Evolutionary conservation across 257 asterid genomes (phyloP).

Genomic region (Gentiana dahurica): DNA sequence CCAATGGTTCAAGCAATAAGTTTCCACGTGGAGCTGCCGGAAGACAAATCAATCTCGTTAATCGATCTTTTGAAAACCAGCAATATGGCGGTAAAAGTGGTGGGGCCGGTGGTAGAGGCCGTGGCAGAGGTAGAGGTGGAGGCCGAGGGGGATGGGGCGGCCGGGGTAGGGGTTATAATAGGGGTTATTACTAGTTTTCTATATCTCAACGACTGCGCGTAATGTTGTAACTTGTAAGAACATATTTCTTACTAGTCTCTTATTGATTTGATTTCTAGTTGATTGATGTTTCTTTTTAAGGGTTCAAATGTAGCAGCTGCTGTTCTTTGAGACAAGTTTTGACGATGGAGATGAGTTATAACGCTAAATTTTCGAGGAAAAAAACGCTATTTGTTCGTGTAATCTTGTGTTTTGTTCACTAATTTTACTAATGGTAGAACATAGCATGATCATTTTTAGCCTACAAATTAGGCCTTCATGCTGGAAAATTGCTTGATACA

Average conservation of each 20-base stretch:
- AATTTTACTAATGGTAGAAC: too few relatives aligned
- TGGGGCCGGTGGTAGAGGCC: conserved; percentile 38
- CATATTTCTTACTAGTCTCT: neutral
- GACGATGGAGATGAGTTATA: neutral
- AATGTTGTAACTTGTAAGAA: neutral
- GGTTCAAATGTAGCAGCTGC: neutral
- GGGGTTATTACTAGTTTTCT: conserved; percentile 3
- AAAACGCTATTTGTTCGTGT: too few relatives aligned
- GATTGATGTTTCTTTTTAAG: neutral
- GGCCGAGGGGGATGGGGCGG: conserved; percentile 36
- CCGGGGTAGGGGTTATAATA: conserved; percentile 41
- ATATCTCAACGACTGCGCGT: neutral
- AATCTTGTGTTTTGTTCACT: too few relatives aligned
- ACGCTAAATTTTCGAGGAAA: neutral
- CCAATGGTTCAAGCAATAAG: conserved; percentile 31
- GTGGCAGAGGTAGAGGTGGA: conserved; percentile 29
- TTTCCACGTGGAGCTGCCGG: conserved; percentile 44
- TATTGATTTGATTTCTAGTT: neutral
- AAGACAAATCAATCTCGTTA: conserved; percentile 25
- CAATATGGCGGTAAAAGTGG: conserved; percentile 38
- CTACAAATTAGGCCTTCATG: too few relatives aligned
- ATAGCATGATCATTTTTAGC: too few relatives aligned
- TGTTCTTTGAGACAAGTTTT: neutral
- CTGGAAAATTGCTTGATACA: too few relatives aligned
- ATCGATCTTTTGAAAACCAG: conserved; percentile 28